These are phyloP conservation scores for Penicillium sp. DNA, from an alignment of 2,329 filamentous ascomycete genomes.

Conservation along the genomic window DNA sequence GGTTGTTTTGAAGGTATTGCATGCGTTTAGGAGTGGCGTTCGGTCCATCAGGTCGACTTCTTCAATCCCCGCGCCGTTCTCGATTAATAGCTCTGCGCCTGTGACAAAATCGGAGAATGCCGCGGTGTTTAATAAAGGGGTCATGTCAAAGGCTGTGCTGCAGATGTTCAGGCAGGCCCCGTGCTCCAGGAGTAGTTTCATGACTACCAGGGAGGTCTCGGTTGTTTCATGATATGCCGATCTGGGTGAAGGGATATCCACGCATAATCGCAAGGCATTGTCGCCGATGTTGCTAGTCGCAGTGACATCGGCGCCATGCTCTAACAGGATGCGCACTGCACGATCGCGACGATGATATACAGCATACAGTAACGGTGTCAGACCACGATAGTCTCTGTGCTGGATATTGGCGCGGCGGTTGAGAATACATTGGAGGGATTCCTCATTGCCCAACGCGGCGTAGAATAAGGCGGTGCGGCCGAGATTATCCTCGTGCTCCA, in stretches of 20 bases:
- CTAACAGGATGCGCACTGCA: background rate
- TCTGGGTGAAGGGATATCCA: background rate
- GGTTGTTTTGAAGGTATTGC: slow-evolving; percentile 3
- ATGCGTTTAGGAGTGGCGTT: background rate
- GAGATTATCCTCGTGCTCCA: background rate
- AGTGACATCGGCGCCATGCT: background rate
- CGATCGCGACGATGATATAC: background rate
- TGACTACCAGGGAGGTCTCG: background rate
- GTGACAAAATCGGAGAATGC: slow-evolving; percentile 1
- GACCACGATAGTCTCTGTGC: background rate
- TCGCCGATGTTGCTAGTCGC: background rate
- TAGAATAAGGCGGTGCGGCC: slow-evolving; percentile 1
- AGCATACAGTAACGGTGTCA: background rate
- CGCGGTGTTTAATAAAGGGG: background rate
- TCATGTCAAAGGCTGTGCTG: background rate
- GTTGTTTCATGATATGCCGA: background rate
- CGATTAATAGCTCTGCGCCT: background rate
- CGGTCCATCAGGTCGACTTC: slow-evolving; percentile 1
- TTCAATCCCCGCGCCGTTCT: background rate
- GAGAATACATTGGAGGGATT: background rate
- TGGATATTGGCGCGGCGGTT: background rate
- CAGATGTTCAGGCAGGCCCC: background rate
- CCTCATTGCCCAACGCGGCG: background rate
- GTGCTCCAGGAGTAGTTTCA: background rate
- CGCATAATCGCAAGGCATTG: slow-evolving; percentile 1